phyloP scores from a whole-genome alignment of 169 alveolate genomes.

The Plasmodium blacklocki region DNA sequence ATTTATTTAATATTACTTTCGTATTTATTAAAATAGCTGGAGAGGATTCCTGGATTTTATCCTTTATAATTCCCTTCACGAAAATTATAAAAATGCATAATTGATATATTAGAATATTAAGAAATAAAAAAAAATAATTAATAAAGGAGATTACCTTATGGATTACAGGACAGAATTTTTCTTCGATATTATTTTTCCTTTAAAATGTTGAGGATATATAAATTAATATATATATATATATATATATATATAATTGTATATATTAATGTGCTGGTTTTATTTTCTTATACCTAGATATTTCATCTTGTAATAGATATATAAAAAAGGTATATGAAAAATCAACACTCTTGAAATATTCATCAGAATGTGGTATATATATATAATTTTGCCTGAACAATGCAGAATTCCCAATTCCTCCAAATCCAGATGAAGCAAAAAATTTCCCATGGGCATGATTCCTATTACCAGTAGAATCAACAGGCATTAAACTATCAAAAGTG shows the following conservation, averaged over 20 bases:
- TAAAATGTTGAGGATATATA: constrained; percentile 1
- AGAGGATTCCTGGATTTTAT: constrained; percentile 86
- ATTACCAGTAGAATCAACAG: constrained; percentile 89
- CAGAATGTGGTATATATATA: constrained; percentile 80
- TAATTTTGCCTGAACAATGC: constrained; percentile 89
- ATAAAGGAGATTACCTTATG: constrained; percentile 83
- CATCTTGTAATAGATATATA: constrained; percentile 85
- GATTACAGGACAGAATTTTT: constrained; percentile 87
- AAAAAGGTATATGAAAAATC: constrained; percentile 88
- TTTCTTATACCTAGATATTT: constrained; percentile 78
- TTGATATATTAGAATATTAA: neutral
- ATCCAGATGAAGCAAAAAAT: constrained; percentile 88
- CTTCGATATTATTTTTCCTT: constrained; percentile 61
- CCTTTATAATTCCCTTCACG: constrained; percentile 85
- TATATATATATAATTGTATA: neutral
- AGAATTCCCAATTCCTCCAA: constrained; percentile 90
- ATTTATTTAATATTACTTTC: constrained; percentile 72
- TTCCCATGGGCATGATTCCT: constrained; percentile 90
- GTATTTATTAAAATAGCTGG: constrained; percentile 91
- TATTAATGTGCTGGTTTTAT: neutral
- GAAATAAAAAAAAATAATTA: constrained; percentile 11
- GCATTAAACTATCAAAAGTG: constrained; percentile 84
- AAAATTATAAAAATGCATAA: neutral
- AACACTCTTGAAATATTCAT: constrained; percentile 79
- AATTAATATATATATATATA: neutral